Conservation (phyloP, 192 early-diverging fungal genomes). For the Cetraspora pellucida region DNA sequence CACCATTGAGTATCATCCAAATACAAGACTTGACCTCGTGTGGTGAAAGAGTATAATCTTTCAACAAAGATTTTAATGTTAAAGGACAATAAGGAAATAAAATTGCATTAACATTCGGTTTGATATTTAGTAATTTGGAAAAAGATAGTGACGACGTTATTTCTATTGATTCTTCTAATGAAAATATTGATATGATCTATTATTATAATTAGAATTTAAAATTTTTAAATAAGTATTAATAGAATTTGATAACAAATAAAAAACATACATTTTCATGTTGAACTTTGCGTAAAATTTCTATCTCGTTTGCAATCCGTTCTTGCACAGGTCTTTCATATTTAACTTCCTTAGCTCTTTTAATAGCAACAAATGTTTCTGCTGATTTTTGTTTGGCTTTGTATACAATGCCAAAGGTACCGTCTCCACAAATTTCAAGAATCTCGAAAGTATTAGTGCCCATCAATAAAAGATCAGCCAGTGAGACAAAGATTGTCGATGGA, state of each 20-base stretch:
- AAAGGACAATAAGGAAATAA: constrained; percentile 28
- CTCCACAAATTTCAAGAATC: neutral
- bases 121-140: constrained; percentile 1
- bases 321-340: constrained; percentile 6
- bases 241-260: neutral
- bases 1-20: constrained; percentile 66
- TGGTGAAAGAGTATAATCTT: neutral
- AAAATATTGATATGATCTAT: constrained; percentile 23
- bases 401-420: constrained; percentile 21
- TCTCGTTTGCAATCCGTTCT: constrained; percentile 10
- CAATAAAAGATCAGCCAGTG: neutral
- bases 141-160: neutral
- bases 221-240: neutral
- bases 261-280: constrained; percentile 32
- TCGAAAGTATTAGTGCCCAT: neutral
- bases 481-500: too few species aligned
- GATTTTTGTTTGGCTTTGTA: constrained; percentile 21
- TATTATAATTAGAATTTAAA: neutral
- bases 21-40: constrained; percentile 14
- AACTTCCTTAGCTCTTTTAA: constrained; percentile 14
- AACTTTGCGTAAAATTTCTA: neutral
- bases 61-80: constrained; percentile 8
- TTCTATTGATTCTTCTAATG: neutral
- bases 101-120: constrained; percentile 5
- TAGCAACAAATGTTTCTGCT: constrained; percentile 3